Percentiles rank a stretch among this genome's conserved stretches.
These are phyloP conservation scores for Tuber melanosporum DNA, from an alignment of 495 filamentous ascomycete species.

Conservation along the genomic window DNA sequence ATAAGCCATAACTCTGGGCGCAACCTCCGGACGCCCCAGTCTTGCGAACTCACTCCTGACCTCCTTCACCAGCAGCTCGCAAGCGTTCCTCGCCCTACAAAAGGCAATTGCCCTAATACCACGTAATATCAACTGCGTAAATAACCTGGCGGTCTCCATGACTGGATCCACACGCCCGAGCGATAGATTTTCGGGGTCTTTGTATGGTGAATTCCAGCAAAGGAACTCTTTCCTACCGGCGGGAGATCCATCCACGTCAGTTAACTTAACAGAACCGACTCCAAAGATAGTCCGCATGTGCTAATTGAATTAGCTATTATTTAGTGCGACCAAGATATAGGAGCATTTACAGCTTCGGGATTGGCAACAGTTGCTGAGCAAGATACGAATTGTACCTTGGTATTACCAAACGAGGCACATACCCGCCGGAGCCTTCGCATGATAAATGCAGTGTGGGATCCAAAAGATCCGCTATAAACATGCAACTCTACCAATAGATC, in stretches of 20 bases:
- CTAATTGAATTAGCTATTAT: conserved; percentile 41
- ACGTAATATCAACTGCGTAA: conserved; percentile 80
- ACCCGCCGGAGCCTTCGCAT: conserved; percentile 86
- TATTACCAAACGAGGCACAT: conserved; percentile 86
- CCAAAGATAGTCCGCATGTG: conserved; percentile 94
- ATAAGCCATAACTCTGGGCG: conserved; percentile 84
- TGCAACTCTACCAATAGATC: conserved; percentile 69
- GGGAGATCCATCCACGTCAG: conserved; percentile 89
- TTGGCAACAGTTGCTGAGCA: conserved; percentile 98
- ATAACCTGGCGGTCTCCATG: conserved; percentile 76
- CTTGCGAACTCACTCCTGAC: conserved; percentile 67
- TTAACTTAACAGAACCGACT: conserved; percentile 66
- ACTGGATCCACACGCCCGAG: conserved; percentile 79
- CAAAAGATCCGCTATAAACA: conserved; percentile 93
- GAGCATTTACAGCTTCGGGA: conserved; percentile 51
- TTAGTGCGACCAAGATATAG: background rate
- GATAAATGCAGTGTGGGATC: conserved; percentile 86
- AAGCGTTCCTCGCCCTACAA: conserved; percentile 76
- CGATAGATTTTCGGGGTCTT: conserved; percentile 77
- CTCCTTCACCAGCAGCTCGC: conserved; percentile 75
- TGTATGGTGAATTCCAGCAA: conserved; percentile 97
- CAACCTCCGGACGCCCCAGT: conserved; percentile 66
- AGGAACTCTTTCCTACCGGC: conserved; percentile 91
- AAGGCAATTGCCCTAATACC: conserved; percentile 94
- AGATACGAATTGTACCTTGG: conserved; percentile 83